A percentile compares a stretch with the other conserved stretches of the same genome.
phyloP scores from a whole-genome alignment of 2,329 filamentous ascomycete genomes.

The Scortechinia acanthostroma region DNA sequence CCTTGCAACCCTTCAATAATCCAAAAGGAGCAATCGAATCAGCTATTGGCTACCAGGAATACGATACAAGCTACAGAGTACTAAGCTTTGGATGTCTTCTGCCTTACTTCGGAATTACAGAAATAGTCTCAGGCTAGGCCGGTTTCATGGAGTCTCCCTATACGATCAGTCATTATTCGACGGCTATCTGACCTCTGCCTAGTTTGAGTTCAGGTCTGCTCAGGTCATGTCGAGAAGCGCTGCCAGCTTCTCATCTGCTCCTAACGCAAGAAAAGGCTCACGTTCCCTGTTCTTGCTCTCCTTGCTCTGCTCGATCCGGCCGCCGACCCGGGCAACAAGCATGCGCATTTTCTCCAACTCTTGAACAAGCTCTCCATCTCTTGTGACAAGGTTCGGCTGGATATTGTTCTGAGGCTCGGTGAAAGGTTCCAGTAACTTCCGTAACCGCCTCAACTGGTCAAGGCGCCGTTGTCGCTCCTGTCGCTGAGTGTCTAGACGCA shows the following conservation, averaged over 20 bases:
- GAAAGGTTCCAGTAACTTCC: constrained; percentile 36
- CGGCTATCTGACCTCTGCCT: too few relatives aligned
- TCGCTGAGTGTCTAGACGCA: constrained; percentile 30
- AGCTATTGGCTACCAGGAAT: too few relatives aligned
- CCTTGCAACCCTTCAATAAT: too few relatives aligned
- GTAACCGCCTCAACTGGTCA: constrained; percentile 33
- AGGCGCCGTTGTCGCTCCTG: constrained; percentile 34
- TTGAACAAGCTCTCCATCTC: constrained; percentile 35
- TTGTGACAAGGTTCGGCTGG: constrained; percentile 43
- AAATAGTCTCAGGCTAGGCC: too few relatives aligned
- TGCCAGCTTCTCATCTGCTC: neutral
- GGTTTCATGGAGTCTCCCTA: too few relatives aligned
- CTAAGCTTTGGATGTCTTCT: too few relatives aligned
- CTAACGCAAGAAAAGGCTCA: constrained; percentile 6
- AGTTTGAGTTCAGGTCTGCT: too few relatives aligned
- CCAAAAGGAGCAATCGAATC: too few relatives aligned
- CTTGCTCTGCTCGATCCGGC: constrained; percentile 20
- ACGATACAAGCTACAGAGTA: too few relatives aligned
- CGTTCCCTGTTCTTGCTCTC: constrained; percentile 6
- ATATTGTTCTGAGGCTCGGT: constrained; percentile 35
- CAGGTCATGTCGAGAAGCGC: neutral
- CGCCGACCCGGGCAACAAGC: constrained; percentile 30
- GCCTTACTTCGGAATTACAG: too few relatives aligned
- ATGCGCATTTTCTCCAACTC: constrained; percentile 40
- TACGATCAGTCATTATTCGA: too few relatives aligned